phyloP scores from a whole-genome alignment of 768 basidiomycete species.

The Russula griseocarnosa region DNA sequence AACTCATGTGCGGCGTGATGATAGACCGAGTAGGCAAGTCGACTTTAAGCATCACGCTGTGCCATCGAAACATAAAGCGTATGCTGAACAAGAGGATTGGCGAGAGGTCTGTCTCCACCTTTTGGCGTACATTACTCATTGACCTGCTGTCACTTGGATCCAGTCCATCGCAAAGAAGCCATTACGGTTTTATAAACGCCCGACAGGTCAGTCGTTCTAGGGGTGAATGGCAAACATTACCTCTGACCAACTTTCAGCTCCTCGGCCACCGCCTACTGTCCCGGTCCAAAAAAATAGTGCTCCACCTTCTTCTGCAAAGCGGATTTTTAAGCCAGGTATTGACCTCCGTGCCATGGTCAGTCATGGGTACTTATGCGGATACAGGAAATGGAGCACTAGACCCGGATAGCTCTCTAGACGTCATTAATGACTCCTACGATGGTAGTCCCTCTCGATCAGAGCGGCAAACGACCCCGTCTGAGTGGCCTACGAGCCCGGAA shows the following conservation, averaged over 20 bases:
- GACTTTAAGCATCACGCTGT: not conserved
- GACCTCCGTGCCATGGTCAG: not conserved
- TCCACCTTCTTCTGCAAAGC: not conserved
- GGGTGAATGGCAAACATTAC: not conserved
- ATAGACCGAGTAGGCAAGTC: not conserved
- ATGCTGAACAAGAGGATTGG: constrained; percentile 12
- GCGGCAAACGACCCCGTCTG: constrained; percentile 21
- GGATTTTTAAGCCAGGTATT: constrained; percentile 10
- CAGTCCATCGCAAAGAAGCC: constrained; percentile 18
- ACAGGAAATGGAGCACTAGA: constrained; percentile 17
- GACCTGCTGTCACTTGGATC: not conserved
- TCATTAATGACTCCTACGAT: not conserved
- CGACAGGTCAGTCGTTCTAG: constrained; percentile 1
- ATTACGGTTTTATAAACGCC: constrained; percentile 15
- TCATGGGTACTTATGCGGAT: not conserved
- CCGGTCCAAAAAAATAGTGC: not conserved
- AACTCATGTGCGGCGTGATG: not conserved
- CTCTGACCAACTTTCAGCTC: constrained; percentile 5
- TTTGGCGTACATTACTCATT: not conserved
- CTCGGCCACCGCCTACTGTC: not conserved
- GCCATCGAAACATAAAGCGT: not conserved
- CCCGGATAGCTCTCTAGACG: constrained; percentile 10
- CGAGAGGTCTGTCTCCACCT: constrained; percentile 9
- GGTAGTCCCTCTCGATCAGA: not conserved
- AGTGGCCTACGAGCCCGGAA: constrained; percentile 13